Percentiles rank a stretch among this genome's conserved stretches.
Evolutionary conservation across 2,329 filamentous ascomycete species (phyloP).

Genomic region (Ceratocystis huliohia): DNA sequence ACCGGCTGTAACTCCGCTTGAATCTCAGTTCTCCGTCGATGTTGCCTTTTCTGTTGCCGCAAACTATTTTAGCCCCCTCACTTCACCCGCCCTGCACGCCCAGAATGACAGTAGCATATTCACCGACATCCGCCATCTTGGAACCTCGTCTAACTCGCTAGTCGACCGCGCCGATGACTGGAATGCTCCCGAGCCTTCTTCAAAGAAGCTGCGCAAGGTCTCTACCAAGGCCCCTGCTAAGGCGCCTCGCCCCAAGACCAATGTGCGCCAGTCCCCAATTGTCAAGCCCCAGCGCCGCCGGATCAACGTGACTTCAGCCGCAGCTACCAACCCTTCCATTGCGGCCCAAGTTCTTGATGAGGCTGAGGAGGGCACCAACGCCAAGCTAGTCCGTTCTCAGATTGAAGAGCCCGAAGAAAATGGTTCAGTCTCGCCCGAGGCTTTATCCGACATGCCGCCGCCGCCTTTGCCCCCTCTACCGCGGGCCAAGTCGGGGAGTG

Average conservation of each 20-base stretch:
- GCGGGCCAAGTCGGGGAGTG: slow-evolving; percentile 48
- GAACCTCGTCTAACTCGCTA: slow-evolving; percentile 40
- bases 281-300: slow-evolving; percentile 52
- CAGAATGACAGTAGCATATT: slow-evolving; percentile 42
- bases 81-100: slow-evolving; percentile 66
- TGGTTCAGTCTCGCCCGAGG: slow-evolving; percentile 51
- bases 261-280: slow-evolving; percentile 58
- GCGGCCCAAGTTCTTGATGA: slow-evolving; percentile 44
- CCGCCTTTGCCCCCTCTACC: slow-evolving; percentile 44
- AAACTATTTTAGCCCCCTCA: slow-evolving; percentile 71
- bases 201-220: slow-evolving; percentile 42
- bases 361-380: slow-evolving; percentile 31
- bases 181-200: slow-evolving; percentile 23
- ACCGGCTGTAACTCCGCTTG: slow-evolving; percentile 70
- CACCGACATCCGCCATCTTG: slow-evolving; percentile 35
- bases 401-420: slow-evolving; percentile 49
- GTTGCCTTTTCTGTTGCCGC: slow-evolving; percentile 49
- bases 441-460: slow-evolving; percentile 52
- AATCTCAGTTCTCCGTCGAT: slow-evolving; percentile 53
- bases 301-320: slow-evolving; percentile 25
- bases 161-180: slow-evolving; percentile 38
- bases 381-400: slow-evolving; percentile 24
- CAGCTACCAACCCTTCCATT: slow-evolving; percentile 41
- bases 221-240: slow-evolving; percentile 41
- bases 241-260: slow-evolving; percentile 36